These are phyloP conservation scores for Schwanniomyces vanrijiae DNA, from an alignment of 805 yeast genomes.

Conservation along the genomic window DNA sequence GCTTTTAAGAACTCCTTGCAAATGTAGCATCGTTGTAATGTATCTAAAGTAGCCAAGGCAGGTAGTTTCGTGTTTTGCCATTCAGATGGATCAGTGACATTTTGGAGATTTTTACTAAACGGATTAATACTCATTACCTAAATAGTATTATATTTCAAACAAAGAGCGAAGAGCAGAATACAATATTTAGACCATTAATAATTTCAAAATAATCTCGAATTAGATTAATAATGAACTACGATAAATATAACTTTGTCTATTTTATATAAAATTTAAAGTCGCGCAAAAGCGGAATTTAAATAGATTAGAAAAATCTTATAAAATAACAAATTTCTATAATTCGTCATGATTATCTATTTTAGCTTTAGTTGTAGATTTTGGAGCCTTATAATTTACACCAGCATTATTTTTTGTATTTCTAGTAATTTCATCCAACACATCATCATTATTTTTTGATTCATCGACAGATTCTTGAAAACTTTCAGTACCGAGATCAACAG, in stretches of 20 bases:
- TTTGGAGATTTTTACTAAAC: constrained; percentile 14
- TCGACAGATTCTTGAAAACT: not conserved
- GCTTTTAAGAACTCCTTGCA: constrained; percentile 81
- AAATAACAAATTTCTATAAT: not conserved
- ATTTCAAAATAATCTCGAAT: not conserved
- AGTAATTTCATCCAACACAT: not conserved
- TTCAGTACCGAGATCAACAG: not conserved
- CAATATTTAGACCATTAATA: not conserved
- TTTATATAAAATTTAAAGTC: not conserved
- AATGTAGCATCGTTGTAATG: constrained; percentile 76
- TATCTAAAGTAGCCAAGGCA: constrained; percentile 58
- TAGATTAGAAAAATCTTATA: not conserved
- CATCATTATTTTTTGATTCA: not conserved
- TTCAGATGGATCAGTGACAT: constrained; percentile 69
- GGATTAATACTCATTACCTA: constrained; percentile 12
- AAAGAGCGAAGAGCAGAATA: not conserved
- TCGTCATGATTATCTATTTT: not conserved
- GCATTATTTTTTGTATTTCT: not conserved
- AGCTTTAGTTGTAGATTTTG: not conserved
- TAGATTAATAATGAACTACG: too few relatives aligned
- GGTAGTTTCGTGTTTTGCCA: constrained; percentile 61
- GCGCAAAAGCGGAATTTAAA: constrained; percentile 1
- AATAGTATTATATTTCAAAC: not conserved
- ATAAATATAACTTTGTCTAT: not conserved
- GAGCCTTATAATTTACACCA: not conserved